phyloP scores from a whole-genome alignment of 352 stramenopile species.

The Thraustotheca clavata region DNA sequence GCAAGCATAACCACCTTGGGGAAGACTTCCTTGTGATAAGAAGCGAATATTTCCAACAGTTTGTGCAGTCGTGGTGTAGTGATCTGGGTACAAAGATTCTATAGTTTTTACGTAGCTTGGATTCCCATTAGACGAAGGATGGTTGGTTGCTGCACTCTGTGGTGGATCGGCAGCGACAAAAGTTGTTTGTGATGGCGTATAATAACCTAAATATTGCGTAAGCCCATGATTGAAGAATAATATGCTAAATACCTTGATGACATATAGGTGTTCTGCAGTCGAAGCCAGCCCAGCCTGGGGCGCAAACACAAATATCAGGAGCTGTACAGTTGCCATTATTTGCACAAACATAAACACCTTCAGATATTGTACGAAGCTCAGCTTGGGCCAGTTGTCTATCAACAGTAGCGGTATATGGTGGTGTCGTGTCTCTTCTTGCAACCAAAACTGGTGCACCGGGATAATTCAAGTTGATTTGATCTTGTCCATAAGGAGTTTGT shows the following conservation, averaged over 20 bases:
- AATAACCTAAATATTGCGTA: conserved; percentile 44
- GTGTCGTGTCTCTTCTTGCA: conserved; percentile 12
- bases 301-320: conserved; percentile 89
- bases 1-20: conserved; percentile 92
- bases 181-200: conserved; percentile 54
- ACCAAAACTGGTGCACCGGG: not conserved
- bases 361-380: conserved; percentile 67
- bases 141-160: conserved; percentile 32
- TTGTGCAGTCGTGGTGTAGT: conserved; percentile 28
- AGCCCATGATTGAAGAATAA: no score
- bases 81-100: conserved; percentile 47
- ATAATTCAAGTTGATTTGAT: conserved; percentile 9
- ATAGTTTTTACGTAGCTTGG: conserved; percentile 44
- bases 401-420: conserved; percentile 45
- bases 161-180: conserved; percentile 73
- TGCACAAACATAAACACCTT: conserved; percentile 93
- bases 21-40: conserved; percentile 24
- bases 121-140: conserved; percentile 44
- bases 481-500: conserved; percentile 53
- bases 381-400: conserved; percentile 90
- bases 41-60: conserved; percentile 51
- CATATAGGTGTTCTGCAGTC: conserved; percentile 94
- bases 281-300: conserved; percentile 90
- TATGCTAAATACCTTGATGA: conserved; percentile 48
- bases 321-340: conserved; percentile 89